These are phyloP conservation scores for Fusarium graminum DNA, from an alignment of 2,329 filamentous ascomycete genomes.

Conservation along the genomic window DNA sequence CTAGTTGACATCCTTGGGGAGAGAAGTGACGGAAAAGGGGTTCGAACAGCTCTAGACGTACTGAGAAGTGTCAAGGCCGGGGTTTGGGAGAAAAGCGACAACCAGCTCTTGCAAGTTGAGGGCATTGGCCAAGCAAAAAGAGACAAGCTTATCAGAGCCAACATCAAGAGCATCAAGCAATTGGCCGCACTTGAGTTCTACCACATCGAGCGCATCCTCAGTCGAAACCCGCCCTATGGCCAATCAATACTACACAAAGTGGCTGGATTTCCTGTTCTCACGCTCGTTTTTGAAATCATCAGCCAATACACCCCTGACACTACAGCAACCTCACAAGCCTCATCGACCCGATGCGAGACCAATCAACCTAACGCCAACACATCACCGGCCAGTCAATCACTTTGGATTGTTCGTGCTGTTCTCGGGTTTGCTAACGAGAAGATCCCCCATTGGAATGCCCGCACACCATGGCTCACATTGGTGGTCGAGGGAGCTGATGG, in stretches of 20 bases:
- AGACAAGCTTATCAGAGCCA: constrained; percentile 78
- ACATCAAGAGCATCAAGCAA: constrained; percentile 78
- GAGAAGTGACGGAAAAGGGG: constrained; percentile 72
- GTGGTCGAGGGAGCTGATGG: constrained; percentile 71
- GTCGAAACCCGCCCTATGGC: constrained; percentile 87
- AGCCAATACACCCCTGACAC: constrained; percentile 16
- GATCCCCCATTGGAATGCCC: constrained; percentile 72
- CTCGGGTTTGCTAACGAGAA: constrained; percentile 78
- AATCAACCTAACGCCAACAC: neutral
- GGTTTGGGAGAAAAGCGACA: constrained; percentile 83
- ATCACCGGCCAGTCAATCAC: neutral
- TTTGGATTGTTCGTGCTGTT: constrained; percentile 69
- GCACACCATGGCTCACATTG: constrained; percentile 77
- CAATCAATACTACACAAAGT: constrained; percentile 74
- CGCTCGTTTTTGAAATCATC: constrained; percentile 56
- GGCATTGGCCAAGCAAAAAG: constrained; percentile 81
- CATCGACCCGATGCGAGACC: neutral
- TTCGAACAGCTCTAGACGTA: constrained; percentile 79
- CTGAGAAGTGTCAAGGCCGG: constrained; percentile 80
- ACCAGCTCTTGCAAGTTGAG: constrained; percentile 86
- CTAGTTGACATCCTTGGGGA: constrained; percentile 56
- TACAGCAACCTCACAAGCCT: neutral
- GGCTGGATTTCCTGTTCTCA: constrained; percentile 75
- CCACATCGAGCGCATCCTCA: constrained; percentile 81
- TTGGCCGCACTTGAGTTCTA: constrained; percentile 75